Conservation (phyloP, 495 filamentous ascomycete genomes). For the Chlorociboria aeruginascens region DNA sequence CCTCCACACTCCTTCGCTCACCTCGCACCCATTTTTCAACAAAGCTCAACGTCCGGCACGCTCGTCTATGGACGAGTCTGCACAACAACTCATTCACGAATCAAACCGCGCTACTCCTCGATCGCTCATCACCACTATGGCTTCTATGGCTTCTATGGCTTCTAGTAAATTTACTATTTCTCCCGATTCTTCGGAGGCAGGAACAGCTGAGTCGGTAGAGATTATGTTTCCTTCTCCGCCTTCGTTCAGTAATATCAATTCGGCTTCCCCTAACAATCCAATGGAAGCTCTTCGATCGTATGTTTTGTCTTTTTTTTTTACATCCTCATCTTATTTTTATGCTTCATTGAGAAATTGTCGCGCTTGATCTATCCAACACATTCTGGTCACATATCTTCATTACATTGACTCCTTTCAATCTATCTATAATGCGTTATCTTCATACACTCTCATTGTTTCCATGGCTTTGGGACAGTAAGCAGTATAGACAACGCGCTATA, state of each 20-base stretch:
- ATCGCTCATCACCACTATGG: not conserved
- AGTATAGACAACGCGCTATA: too few species aligned
- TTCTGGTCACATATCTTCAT: too few species aligned
- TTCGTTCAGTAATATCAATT: not conserved
- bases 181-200: not conserved
- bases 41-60: too few species aligned
- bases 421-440: too few species aligned
- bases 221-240: not conserved
- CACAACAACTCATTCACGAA: not conserved
- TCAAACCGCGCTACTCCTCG: not conserved
- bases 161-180: not conserved
- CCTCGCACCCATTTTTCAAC: too few species aligned
- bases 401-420: too few species aligned
- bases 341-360: too few species aligned
- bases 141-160: too few species aligned
- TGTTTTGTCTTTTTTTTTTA: not conserved
- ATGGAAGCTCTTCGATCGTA: not conserved
- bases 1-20: too few species aligned
- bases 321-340: not conserved
- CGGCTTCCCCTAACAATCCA: not conserved
- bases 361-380: too few species aligned
- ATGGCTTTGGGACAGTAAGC: too few species aligned
- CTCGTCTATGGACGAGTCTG: not conserved
- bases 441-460: too few species aligned
- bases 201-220: not conserved